These are phyloP conservation scores for Lentinus polychrous DNA, from an alignment of 1,284 basidiomycete species.

Conservation along the genomic window DNA sequence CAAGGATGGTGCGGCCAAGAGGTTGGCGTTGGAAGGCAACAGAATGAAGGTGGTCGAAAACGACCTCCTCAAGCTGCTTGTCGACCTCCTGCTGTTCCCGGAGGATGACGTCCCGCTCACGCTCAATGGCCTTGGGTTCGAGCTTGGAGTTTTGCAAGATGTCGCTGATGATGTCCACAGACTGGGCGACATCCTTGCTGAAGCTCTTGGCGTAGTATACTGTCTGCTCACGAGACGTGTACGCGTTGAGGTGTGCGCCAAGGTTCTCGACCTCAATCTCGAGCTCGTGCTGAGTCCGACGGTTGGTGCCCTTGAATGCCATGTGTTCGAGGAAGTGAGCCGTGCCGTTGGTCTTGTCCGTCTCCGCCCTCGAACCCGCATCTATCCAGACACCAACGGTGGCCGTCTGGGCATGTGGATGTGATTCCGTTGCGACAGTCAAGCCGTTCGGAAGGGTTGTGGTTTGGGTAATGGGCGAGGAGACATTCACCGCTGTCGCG, in stretches of 20 bases:
- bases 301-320: conserved; percentile 93
- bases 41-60: conserved; percentile 97
- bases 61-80: conserved; percentile 97
- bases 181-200: conserved; percentile 87
- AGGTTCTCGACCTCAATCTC: conserved; percentile 99
- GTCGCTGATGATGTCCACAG: conserved; percentile 97
- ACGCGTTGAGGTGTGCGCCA: conserved; percentile 96
- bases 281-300: conserved; percentile 85
- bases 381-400: conserved; percentile 99
- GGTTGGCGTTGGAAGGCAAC: conserved; percentile 97
- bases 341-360: conserved; percentile 88
- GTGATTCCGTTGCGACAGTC: conserved; percentile 89
- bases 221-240: conserved; percentile 98
- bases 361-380: conserved; percentile 95
- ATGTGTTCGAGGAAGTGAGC: conserved; percentile 99
- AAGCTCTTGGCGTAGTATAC: conserved; percentile 99
- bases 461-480: conserved; percentile 77
- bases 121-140: conserved; percentile 83
- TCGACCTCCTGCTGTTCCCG: conserved; percentile 99
- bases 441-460: conserved; percentile 89
- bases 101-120: conserved; percentile 95
- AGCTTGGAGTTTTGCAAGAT: conserved; percentile 98
- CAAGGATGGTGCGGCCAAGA: conserved; percentile 95
- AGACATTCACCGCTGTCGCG: conserved; percentile 64
- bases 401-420: conserved; percentile 92